A percentile compares a stretch with the other conserved stretches of the same genome.
Evolutionary conservation across 768 basidiomycete species (phyloP).

Genomic region (Tricholoma matsutake): DNA sequence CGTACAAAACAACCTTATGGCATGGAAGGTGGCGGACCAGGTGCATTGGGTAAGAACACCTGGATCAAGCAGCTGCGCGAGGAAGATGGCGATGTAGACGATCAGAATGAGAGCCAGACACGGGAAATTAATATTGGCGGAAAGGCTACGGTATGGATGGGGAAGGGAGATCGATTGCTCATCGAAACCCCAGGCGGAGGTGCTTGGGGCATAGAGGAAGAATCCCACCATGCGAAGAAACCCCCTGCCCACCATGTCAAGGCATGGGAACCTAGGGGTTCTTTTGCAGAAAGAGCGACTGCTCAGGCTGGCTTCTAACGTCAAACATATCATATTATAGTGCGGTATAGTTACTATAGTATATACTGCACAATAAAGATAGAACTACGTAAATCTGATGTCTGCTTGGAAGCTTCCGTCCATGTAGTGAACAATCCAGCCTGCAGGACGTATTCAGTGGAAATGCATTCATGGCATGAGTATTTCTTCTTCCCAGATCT

Average conservation of each 20-base stretch:
- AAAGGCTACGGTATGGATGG: constrained; percentile 85
- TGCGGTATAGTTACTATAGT: too few relatives aligned
- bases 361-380: too few relatives aligned
- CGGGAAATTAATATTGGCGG: constrained; percentile 86
- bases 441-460: too few relatives aligned
- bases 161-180: constrained; percentile 76
- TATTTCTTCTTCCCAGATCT: too few relatives aligned
- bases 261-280: constrained; percentile 71
- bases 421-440: too few relatives aligned
- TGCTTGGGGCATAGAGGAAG: constrained; percentile 64
- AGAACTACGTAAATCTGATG: too few relatives aligned
- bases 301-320: constrained; percentile 58
- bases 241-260: constrained; percentile 29
- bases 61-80: constrained; percentile 74
- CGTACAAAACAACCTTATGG: constrained; percentile 87
- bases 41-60: constrained; percentile 74
- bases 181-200: constrained; percentile 92
- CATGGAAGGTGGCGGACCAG: constrained; percentile 73
- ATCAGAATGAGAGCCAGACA: constrained; percentile 30
- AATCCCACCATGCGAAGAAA: constrained; percentile 22
- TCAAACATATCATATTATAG: neutral
- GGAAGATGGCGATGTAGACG: constrained; percentile 65
- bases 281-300: constrained; percentile 60
- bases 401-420: too few relatives aligned
- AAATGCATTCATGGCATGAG: too few relatives aligned